Base-by-base conservation (phyloP, 2,329 filamentous ascomycete genomes). In the Corinectria fuckeliana region DNA sequence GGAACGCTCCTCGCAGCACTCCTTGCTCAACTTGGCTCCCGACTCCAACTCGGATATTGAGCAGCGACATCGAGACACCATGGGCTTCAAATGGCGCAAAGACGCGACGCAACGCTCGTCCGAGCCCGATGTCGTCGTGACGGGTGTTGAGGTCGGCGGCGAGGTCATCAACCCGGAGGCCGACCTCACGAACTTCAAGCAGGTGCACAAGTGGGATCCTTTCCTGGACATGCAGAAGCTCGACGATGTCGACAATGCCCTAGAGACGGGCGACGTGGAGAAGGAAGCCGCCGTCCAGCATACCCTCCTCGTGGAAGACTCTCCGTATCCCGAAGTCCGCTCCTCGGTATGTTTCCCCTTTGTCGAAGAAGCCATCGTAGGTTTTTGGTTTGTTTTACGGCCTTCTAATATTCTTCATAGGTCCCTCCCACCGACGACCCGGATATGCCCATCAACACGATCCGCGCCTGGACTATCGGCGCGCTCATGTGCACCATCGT, bases 381-480 rank as follows among this genome's bases (percentile, higher is more conserved):
- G n/a, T n/a, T n/a, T n/a, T n/a, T n/a, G n/a, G n/a, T n/a, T n/a
- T n/a, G n/a, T n/a, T n/a, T n/a, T n/a, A n/a, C n/a, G n/a, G n/a
- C n/a, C n/a, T n/a, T n/a, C n/a, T n/a, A 13, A 16, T 34, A 11
- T 44, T 7, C 39, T 14, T 10, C 6, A 5, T 30, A 54, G 50
- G 50, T 54, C 3, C 23, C 28, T 28, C 50, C 50, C n/a, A 45
- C 28, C 4, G 34, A 48, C 13, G 42, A 52, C 18, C 25, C 23
- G 5, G 86, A 88, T 64, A 77, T 88, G 23, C 84, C 86, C 20
- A 81, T 81, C 65, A 89, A 88, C 71, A 89, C 87, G 13, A 79
- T 89, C 55, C 85, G 87, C 44, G 86, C 86, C 25, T 89, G 87
- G 87, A 75, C 78, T 5, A 86, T 89, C 60, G 87, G 87, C 32